Evolutionary conservation across 345 rosid species (phyloP), one percentile per base, ranked within the genome.

Genomic region (Lepidium sativum): DNA sequence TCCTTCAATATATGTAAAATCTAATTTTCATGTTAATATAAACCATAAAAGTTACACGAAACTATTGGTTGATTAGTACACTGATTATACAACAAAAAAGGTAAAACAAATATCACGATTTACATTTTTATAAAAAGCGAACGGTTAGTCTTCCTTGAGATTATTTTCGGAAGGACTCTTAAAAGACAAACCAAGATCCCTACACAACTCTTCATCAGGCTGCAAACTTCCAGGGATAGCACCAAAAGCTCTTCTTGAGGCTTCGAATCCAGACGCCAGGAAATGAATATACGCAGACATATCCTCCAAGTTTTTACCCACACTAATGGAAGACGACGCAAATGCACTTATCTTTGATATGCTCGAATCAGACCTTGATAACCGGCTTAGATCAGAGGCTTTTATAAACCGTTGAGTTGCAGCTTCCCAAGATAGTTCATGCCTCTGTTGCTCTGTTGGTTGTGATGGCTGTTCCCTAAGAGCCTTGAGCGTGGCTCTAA

Each of bases 381-480:
- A 65, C 58, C 65, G 65, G 32, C 73, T 79, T 35, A 89, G 71
- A 63, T 77, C 82, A 13, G 85, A 69, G 49, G 75, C 85, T 60
- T 52, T 73, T 65, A 92, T 64, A 76, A 94, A 94, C 59, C 96
- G 78, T 35, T 86, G 79, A 2, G 95, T 88, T 34, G 99, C 97
- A 3, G 96, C 85, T 69, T 94, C 96, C 97, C 97, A 89, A 5
- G 97, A 87, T 38, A 92, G 77, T 39, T 82, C 82, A 68, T 82
- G 77, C 47, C 88, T 83, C 70, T 88, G 84, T 16, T 82, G 78
- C 56, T 84, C 92, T 5, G 82, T 84, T 73, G 78, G 67, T 37
- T 76, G 83, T 5, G 73, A 71, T 13, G 99, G 96, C 71, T 86
- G 85, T 68, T 86, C 97, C 23, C 57, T 33, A 18, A 90, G 82